Conservation (phyloP, 2,329 filamentous ascomycete genomes). For the Aaosphaeria arxii region DNA sequence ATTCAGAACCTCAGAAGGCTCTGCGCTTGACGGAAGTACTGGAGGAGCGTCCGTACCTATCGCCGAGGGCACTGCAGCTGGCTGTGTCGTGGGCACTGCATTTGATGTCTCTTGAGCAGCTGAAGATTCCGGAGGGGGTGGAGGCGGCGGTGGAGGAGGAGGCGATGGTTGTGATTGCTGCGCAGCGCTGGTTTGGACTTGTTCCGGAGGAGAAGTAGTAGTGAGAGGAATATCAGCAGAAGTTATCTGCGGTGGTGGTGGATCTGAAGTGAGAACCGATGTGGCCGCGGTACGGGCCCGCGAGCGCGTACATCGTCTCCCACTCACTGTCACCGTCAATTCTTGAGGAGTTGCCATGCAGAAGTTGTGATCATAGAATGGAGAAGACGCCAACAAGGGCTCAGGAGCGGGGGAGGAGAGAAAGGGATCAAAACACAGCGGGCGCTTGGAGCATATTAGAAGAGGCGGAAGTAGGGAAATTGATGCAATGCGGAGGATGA, state of each 20-base stretch:
- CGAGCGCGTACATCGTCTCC: constrained; percentile 38
- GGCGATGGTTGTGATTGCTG: constrained; percentile 4
- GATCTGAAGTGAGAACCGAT: constrained; percentile 12
- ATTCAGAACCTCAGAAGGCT: neutral
- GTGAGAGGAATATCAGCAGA: constrained; percentile 18
- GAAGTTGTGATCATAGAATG: constrained; percentile 27
- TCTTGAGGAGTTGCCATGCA: constrained; percentile 39
- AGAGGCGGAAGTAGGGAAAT: constrained; percentile 18
- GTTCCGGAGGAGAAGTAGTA: constrained; percentile 16
- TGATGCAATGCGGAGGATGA: neutral
- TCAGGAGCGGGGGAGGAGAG: constrained; percentile 22
- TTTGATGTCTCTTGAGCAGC: constrained; percentile 14
- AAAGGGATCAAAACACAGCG: constrained; percentile 23
- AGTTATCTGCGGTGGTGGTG: constrained; percentile 10
- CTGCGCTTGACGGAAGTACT: constrained; percentile 19
- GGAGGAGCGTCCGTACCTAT: constrained; percentile 30
- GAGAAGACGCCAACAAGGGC: constrained; percentile 24
- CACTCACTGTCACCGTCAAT: constrained; percentile 36
- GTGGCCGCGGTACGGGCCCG: constrained; percentile 29
- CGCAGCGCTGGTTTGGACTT: constrained; percentile 17
- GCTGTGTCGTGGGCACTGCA: constrained; percentile 17
- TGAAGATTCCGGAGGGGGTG: constrained; percentile 5
- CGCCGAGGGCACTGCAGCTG: constrained; percentile 25
- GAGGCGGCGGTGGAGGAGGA: constrained; percentile 11
- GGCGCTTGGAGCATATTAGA: constrained; percentile 37